Percentiles rank a stretch among this genome's conserved stretches.
Conservation (phyloP, 371 early-diverging fungal genomes). For the Dichotomocladium elegans region DNA sequence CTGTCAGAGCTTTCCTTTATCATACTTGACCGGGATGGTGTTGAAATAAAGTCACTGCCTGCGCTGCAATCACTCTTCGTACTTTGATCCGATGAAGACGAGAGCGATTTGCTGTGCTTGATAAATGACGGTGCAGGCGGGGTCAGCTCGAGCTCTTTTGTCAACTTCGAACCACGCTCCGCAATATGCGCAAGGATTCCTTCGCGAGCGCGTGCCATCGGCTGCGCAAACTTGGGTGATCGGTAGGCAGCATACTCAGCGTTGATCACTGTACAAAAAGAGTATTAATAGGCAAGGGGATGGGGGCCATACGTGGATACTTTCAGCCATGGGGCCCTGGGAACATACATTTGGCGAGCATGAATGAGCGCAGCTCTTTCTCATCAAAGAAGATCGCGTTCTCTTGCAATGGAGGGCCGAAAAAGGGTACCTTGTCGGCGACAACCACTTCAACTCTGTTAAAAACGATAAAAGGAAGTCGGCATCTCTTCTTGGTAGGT, state of each 20-base stretch:
- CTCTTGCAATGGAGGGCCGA: conserved; percentile 65
- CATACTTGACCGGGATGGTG: conserved; percentile 27
- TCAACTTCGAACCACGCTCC: conserved; percentile 26
- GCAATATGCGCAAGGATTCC: conserved; percentile 50
- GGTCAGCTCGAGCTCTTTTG: conserved; percentile 6
- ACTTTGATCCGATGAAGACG: conserved; percentile 29
- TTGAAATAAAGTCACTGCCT: conserved; percentile 10
- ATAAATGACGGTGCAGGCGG: conserved; percentile 1
- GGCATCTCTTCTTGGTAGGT: no score
- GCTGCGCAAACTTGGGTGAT: conserved; percentile 60
- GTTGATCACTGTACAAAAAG: conserved; percentile 71
- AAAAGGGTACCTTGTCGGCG: conserved; percentile 62
- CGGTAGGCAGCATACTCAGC: conserved; percentile 80
- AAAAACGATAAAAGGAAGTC: no score
- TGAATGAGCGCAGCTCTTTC: conserved; percentile 49
- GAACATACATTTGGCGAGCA: conserved; percentile 62
- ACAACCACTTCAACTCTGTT: conserved; percentile 55
- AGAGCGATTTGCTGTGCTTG: conserved; percentile 32
- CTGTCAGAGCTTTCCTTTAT: no score
- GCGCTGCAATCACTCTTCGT: conserved; percentile 3
- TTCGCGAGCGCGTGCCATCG: conserved; percentile 58
- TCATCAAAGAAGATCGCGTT: conserved; percentile 54
- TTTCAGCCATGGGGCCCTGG: no score
- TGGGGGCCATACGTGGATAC: background rate
- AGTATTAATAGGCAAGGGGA: no score